These are phyloP conservation scores for Wallacemonas collosoma DNA, from an alignment of 208 protist genomes.

Conservation along the genomic window DNA sequence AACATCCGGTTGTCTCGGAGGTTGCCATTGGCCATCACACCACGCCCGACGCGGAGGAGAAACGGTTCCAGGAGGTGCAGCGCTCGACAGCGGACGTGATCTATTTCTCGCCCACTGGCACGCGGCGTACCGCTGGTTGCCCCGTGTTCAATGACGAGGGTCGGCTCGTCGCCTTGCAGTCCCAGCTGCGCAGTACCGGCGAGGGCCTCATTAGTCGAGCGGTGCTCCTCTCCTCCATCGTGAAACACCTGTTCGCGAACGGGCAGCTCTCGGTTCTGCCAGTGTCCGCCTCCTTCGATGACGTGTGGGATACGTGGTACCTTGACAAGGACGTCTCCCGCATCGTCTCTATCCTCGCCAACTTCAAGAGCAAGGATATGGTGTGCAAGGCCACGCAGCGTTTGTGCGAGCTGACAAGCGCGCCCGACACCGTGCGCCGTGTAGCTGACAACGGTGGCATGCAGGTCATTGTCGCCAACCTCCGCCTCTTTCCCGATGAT, in stretches of 20 bases:
- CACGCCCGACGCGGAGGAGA: conserved; percentile 47
- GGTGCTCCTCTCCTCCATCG: conserved; percentile 79
- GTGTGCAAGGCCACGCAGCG: conserved; percentile 52
- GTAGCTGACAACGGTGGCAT: conserved; percentile 59
- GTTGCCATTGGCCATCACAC: background rate
- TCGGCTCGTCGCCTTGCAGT: conserved; percentile 84
- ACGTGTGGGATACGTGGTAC: conserved; percentile 92
- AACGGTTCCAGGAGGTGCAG: conserved; percentile 90
- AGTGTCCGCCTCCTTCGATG: conserved; percentile 40
- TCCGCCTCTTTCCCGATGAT: conserved; percentile 61
- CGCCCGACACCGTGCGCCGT: conserved; percentile 47
- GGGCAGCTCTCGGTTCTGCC: conserved; percentile 70
- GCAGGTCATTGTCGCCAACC: conserved; percentile 54
- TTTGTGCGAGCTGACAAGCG: conserved; percentile 65
- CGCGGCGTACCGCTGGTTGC: conserved; percentile 69
- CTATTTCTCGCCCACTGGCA: conserved; percentile 78
- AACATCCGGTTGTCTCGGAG: conserved; percentile 67
- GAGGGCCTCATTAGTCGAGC: conserved; percentile 84
- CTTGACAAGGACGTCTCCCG: conserved; percentile 72
- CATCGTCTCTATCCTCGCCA: conserved; percentile 72
- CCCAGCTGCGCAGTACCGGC: conserved; percentile 60
- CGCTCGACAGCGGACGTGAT: conserved; percentile 68
- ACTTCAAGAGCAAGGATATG: conserved; percentile 75
- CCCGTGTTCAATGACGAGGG: conserved; percentile 89
- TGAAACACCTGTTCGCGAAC: conserved; percentile 92